Percentiles rank a stretch among this genome's conserved stretches.
Conservation (phyloP, 805 yeast genomes). For the Zygoascus tannicola region DNA sequence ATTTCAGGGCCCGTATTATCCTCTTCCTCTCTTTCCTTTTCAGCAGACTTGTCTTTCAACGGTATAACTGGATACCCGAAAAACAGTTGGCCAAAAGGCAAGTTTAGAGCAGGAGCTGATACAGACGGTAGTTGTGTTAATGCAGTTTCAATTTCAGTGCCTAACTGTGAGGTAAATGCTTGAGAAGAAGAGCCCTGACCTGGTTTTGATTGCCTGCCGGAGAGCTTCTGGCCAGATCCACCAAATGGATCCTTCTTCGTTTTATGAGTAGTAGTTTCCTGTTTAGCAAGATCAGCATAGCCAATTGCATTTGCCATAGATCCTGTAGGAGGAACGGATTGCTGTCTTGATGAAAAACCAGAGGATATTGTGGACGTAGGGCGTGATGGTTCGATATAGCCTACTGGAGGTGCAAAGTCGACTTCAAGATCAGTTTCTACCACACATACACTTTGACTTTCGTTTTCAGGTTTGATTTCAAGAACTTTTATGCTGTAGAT, state of each 20-base stretch:
- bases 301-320: constrained; percentile 65
- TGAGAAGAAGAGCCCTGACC: constrained; percentile 2
- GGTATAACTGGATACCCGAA: constrained; percentile 80
- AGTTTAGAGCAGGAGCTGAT: constrained; percentile 53
- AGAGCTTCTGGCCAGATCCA: constrained; percentile 64
- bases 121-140: constrained; percentile 24
- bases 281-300: constrained; percentile 49
- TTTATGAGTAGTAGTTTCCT: constrained; percentile 24
- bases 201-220: constrained; percentile 31
- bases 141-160: neutral
- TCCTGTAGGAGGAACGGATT: constrained; percentile 16
- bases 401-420: constrained; percentile 98
- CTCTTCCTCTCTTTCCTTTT: constrained; percentile 27
- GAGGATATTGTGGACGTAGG: constrained; percentile 18
- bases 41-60: constrained; percentile 32
- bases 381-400: constrained; percentile 79
- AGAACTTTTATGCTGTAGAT: constrained; percentile 71
- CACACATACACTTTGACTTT: constrained; percentile 69
- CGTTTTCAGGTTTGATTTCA: constrained; percentile 73
- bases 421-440: constrained; percentile 95
- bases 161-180: constrained; percentile 1
- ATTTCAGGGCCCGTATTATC: constrained; percentile 21
- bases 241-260: constrained; percentile 28
- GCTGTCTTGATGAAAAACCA: constrained; percentile 7
- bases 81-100: constrained; percentile 82